Base-by-base conservation (phyloP, 352 stramenopile genomes). In the Phytopythium helicoides region DNA sequence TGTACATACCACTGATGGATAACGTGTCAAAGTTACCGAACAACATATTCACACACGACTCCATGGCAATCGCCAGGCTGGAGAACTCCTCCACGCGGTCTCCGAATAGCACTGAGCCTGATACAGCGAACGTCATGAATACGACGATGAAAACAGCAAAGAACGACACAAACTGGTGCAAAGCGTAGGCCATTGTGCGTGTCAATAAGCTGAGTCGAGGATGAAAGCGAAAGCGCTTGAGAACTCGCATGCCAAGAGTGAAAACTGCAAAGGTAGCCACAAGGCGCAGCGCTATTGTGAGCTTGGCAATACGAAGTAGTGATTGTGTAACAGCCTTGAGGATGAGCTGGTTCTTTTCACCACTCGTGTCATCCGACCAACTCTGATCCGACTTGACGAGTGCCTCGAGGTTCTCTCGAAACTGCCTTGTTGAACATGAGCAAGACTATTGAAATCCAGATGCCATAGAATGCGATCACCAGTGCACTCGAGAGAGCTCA, bases 41-140 rank as follows among this genome's bases (percentile, higher is more conserved):
- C 12, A 80, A 60, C 68, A 86, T 80, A 54, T 82, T 76, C 21
- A 86, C 58, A 23, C 73, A 81, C 22, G 71, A 64, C 44, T 78
- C 60, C 33, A 76, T 62, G 0, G 74, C 58, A 11, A 54, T 47
- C 7, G 41, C 31, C 3, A 86, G 18, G 10, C 68, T 71, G 3
- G 67, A 68, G 42, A 86, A 86, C 6, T 47, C 45, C 7, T 58
- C 49, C 11, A 81, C 68, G 18, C 71, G 68, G 26, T 75, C 66
- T 3, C 74, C 74, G 25, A 86, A 86, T 4, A 86, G 58, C 18
- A 86, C 45, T 0, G 56, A 66, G 0, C 74, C 74, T 8, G 66
- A 70, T 12, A 71, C 47, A 2, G 68, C 48, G 47, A 79, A 86
- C n/a, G 62, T 73, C 22, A 81, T 39, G 26, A 79, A 71, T 35